Percentiles rank a stretch among this genome's conserved stretches.
Evolutionary conservation across 2,329 filamentous ascomycete genomes (phyloP).

Genomic region (Trichophyton mentagrophytes): DNA sequence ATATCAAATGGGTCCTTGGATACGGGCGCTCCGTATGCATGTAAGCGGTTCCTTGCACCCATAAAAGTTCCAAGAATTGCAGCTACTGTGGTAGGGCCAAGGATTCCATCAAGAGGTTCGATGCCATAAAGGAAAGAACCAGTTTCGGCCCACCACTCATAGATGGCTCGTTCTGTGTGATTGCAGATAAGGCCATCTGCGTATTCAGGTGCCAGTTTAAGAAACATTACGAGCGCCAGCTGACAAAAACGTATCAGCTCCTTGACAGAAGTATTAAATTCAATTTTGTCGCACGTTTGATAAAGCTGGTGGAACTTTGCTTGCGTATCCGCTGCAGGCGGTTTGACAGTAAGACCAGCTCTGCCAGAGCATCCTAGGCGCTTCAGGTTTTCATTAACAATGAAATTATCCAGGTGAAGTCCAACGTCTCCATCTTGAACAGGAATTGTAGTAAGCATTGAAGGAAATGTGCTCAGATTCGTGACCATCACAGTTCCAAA

Average conservation of each 20-base stretch:
- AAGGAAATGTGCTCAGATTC: conserved; percentile 83
- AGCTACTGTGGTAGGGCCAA: conserved; percentile 83
- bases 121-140: conserved; percentile 79
- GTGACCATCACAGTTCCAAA: conserved; percentile 86
- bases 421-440: conserved; percentile 77
- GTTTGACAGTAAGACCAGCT: conserved; percentile 66
- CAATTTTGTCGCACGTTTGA: conserved; percentile 69
- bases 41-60: conserved; percentile 78
- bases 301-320: conserved; percentile 90
- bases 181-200: conserved; percentile 89
- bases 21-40: conserved; percentile 71
- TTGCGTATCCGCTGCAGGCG: conserved; percentile 67
- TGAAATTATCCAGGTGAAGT: conserved; percentile 68
- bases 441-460: conserved; percentile 78
- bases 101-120: conserved; percentile 81
- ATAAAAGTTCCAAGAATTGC: conserved; percentile 77
- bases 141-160: conserved; percentile 93
- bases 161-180: conserved; percentile 76
- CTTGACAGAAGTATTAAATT: conserved; percentile 63
- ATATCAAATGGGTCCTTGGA: conserved; percentile 87
- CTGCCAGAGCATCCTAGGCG: conserved; percentile 82
- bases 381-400: conserved; percentile 91
- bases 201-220: conserved; percentile 74
- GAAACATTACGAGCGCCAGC: conserved; percentile 74
- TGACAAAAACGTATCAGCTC: conserved; percentile 89